Conservation (phyloP, 805 yeast species). For the Ogataea neopini region DNA sequence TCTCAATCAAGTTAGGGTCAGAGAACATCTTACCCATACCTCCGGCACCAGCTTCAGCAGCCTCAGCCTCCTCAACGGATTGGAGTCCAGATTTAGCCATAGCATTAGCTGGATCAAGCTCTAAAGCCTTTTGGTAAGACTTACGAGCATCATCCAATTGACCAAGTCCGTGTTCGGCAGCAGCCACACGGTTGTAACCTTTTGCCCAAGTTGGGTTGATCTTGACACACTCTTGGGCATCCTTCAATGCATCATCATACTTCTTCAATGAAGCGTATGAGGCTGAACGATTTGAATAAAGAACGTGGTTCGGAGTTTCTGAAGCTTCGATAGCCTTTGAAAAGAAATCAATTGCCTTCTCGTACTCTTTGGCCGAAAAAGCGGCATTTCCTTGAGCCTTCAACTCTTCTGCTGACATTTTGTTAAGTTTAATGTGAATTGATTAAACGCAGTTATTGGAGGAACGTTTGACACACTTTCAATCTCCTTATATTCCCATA, state of each 20-base stretch:
- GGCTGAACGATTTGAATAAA: conserved; percentile 93
- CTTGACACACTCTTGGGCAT: conserved; percentile 80
- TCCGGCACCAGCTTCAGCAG: conserved; percentile 44
- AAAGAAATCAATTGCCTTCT: conserved; percentile 76
- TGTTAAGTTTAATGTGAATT: background rate
- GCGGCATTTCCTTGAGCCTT: conserved; percentile 94
- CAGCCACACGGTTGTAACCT: conserved; percentile 91
- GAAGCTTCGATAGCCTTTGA: conserved; percentile 86
- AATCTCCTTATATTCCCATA: background rate
- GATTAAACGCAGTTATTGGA: background rate
- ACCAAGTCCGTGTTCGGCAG: conserved; percentile 89
- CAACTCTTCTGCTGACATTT: conserved; percentile 67
- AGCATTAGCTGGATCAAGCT: conserved; percentile 76
- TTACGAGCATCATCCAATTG: conserved; percentile 71
- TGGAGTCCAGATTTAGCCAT: conserved; percentile 84
- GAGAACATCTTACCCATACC: conserved; percentile 77
- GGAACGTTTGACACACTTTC: background rate
- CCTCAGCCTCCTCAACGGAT: conserved; percentile 60
- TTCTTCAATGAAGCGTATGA: conserved; percentile 78
- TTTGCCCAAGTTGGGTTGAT: conserved; percentile 91
- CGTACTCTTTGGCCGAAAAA: conserved; percentile 83
- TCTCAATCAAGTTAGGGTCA: conserved; percentile 77
- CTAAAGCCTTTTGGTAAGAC: conserved; percentile 76
- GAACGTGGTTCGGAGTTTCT: conserved; percentile 82
- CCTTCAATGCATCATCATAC: conserved; percentile 72